Conservation (phyloP, 371 early-diverging fungal species). For the Blakeslea trispora region DNA sequence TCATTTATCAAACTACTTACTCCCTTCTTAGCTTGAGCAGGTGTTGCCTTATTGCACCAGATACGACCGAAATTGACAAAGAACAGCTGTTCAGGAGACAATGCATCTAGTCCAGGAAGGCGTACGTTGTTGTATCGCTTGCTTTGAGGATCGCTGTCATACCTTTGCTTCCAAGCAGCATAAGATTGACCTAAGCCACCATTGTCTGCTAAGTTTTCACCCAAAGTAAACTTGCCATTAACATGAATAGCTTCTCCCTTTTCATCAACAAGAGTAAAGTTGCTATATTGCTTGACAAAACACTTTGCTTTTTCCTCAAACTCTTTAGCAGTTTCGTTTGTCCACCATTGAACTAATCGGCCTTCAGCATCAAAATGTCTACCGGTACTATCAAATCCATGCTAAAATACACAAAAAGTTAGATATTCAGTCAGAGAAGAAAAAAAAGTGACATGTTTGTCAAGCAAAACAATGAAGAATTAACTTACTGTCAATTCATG, state of each 20-base stretch:
- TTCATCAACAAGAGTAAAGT: slow-evolving; percentile 40
- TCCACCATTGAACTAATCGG: slow-evolving; percentile 63
- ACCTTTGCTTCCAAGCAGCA: slow-evolving; percentile 42
- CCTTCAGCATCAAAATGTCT: slow-evolving; percentile 53
- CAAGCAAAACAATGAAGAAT: no score
- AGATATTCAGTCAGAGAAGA: not conserved
- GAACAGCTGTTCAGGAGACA: slow-evolving; percentile 53
- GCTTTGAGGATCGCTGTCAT: slow-evolving; percentile 34
- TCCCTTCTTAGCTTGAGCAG: slow-evolving; percentile 36
- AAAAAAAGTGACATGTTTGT: no score
- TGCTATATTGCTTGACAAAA: slow-evolving; percentile 64
- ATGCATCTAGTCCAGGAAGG: slow-evolving; percentile 55
- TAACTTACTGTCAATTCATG: slow-evolving; percentile 64
- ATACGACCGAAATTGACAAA: slow-evolving; percentile 56
- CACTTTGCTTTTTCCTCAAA: slow-evolving; percentile 58
- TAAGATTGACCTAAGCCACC: slow-evolving; percentile 58
- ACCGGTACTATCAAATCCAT: slow-evolving; percentile 53
- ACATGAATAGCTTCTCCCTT: slow-evolving; percentile 32
- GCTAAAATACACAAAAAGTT: slow-evolving; percentile 21
- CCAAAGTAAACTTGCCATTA: slow-evolving; percentile 61
- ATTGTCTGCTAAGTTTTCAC: slow-evolving; percentile 76
- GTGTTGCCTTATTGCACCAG: slow-evolving; percentile 53
- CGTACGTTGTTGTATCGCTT: slow-evolving; percentile 42
- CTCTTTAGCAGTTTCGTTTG: slow-evolving; percentile 42
- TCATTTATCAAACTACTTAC: slow-evolving; percentile 22